A percentile compares a stretch with the other conserved stretches of the same genome.
Conservation (phyloP, 805 yeast species). For the Candida easanensis region DNA sequence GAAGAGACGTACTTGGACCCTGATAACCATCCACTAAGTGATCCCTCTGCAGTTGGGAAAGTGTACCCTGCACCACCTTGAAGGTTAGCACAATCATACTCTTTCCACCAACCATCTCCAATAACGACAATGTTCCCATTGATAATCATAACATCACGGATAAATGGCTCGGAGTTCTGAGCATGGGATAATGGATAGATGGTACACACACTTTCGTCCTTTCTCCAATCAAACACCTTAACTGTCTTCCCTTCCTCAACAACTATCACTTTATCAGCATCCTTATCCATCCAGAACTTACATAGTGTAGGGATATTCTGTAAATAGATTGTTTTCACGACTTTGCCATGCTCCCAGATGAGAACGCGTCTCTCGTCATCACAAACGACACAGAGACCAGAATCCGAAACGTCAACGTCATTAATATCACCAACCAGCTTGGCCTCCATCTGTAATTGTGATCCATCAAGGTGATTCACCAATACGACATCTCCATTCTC, state of each 20-base stretch:
- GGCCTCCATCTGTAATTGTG: constrained; percentile 7
- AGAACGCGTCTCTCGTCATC: constrained; percentile 31
- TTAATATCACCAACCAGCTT: constrained; percentile 22
- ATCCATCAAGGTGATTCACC: constrained; percentile 23
- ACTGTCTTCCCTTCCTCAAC: constrained; percentile 33
- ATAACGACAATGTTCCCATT: constrained; percentile 28
- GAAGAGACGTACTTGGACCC: constrained; percentile 20
- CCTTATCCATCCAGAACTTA: constrained; percentile 33
- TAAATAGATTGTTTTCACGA: constrained; percentile 8
- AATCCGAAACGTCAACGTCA: constrained; percentile 29
- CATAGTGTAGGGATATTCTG: constrained; percentile 27
- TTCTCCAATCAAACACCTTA: constrained; percentile 34
- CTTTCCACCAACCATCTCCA: constrained; percentile 35
- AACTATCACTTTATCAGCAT: constrained; percentile 31
- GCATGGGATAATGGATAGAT: constrained; percentile 31
- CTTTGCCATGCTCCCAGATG: constrained; percentile 29
- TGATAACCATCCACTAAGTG: constrained; percentile 23
- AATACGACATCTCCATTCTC: constrained; percentile 21
- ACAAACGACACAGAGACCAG: constrained; percentile 29
- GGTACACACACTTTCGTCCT: constrained; percentile 28
- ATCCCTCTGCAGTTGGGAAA: constrained; percentile 14
- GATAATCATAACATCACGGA: constrained; percentile 22
- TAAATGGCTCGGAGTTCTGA: constrained; percentile 10
- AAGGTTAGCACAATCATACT: constrained; percentile 25
- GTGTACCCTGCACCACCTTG: constrained; percentile 36